phyloP scores from a whole-genome alignment of 1,284 basidiomycete species.

The Lignosus rhinocerotis region DNA sequence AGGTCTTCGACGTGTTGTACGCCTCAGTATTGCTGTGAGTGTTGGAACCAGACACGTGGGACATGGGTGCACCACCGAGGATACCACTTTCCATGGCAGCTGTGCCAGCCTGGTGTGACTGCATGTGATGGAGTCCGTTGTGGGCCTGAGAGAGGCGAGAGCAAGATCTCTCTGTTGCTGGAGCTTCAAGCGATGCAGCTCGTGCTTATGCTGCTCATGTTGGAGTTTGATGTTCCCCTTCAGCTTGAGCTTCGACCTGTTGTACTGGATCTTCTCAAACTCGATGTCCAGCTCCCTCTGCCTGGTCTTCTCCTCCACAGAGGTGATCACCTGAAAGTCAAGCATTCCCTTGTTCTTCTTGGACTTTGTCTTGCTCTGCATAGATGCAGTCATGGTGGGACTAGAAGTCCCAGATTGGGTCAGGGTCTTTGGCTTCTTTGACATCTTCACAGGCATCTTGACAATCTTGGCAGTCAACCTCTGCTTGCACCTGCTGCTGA shows the following conservation, averaged over 20 bases:
- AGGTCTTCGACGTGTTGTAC: too few relatives aligned
- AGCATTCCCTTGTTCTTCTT: neutral
- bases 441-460: neutral
- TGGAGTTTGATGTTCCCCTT: neutral
- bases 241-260: neutral
- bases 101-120: neutral
- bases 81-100: neutral
- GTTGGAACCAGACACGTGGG: too few relatives aligned
- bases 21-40: too few relatives aligned
- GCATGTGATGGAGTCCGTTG: neutral
- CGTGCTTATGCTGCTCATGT: neutral
- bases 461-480: too few relatives aligned
- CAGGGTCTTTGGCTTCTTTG: neutral
- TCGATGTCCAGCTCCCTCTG: neutral
- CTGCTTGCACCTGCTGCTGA: neutral
- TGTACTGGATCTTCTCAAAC: neutral
- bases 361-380: neutral
- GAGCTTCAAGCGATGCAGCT: neutral
- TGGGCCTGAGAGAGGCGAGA: neutral
- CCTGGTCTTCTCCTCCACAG: neutral
- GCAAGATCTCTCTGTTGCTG: neutral
- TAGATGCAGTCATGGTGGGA: neutral
- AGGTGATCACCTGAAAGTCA: neutral
- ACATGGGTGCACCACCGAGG: too few relatives aligned
- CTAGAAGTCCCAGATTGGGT: neutral